These are phyloP conservation scores for Syzygium oleosum DNA, from an alignment of 345 rosid species.

Conservation along the genomic window DNA sequence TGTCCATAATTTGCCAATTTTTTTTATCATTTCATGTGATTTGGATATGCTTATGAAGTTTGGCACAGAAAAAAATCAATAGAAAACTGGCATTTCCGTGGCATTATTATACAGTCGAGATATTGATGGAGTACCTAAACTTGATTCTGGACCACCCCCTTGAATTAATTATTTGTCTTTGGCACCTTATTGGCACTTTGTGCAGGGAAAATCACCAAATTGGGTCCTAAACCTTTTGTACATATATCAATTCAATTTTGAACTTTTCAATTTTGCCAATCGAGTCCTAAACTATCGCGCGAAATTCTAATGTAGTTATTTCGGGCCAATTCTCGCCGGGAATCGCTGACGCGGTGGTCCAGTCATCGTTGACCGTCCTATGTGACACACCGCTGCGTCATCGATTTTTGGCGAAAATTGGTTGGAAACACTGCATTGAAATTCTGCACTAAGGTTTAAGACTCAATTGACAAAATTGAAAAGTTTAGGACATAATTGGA, in stretches of 20 bases:
- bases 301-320: no score
- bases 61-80: background rate
- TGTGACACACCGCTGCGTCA: no score
- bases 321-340: fast-evolving
- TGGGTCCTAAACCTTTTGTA: background rate
- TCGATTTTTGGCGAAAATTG: background rate
- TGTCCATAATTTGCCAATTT: background rate
- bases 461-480: fast-evolving
- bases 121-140: background rate
- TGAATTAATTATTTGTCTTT: background rate
- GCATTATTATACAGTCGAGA: background rate
- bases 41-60: background rate
- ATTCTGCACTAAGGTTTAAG: background rate
- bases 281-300: no score
- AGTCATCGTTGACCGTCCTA: no score
- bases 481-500: fast-evolving
- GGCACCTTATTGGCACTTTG: background rate
- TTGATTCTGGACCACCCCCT: background rate
- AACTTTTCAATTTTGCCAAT: background rate
- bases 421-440: fast-evolving
- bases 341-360: background rate
- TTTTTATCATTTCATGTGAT: background rate
- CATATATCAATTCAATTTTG: fast-evolving
- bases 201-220: background rate
- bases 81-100: background rate